These are phyloP conservation scores for Cladophialophora chaetospira DNA, from an alignment of 2,329 filamentous ascomycete species.

Conservation along the genomic window DNA sequence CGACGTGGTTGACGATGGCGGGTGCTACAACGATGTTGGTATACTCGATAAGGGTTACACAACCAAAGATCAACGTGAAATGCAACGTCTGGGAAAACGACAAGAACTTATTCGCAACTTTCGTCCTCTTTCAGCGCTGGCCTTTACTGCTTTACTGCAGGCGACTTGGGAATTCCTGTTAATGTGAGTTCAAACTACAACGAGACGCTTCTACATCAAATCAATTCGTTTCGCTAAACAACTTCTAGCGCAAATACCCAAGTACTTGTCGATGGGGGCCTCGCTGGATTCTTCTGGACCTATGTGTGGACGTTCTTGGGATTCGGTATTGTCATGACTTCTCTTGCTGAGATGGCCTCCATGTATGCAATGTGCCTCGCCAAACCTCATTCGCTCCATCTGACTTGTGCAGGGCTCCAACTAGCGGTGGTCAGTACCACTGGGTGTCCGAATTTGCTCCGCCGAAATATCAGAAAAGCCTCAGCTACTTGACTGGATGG, in stretches of 20 bases:
- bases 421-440: conserved; percentile 46
- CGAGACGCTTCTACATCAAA: not conserved
- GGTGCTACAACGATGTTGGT: conserved; percentile 19
- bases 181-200: conserved; percentile 11
- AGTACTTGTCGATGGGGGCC: conserved; percentile 26
- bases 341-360: conserved; percentile 65
- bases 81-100: conserved; percentile 54
- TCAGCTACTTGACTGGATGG: conserved; percentile 58
- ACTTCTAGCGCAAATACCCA: conserved; percentile 16
- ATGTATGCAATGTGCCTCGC: conserved; percentile 35
- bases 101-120: conserved; percentile 48
- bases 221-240: too few relatives aligned
- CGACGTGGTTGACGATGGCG: conserved; percentile 12
- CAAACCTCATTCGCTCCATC: not conserved
- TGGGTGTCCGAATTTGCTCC: conserved; percentile 60
- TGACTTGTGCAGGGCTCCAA: conserved; percentile 49
- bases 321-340: conserved; percentile 61
- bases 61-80: conserved; percentile 40
- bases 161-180: conserved; percentile 42
- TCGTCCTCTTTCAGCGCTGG: conserved; percentile 38
- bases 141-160: conserved; percentile 41
- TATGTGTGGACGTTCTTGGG: conserved; percentile 60
- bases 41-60: conserved; percentile 20
- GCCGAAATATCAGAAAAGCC: conserved; percentile 49
- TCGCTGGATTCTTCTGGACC: conserved; percentile 35